Evolutionary conservation across 1,284 basidiomycete genomes (phyloP).

Genomic region (Leccinum pachyderme): DNA sequence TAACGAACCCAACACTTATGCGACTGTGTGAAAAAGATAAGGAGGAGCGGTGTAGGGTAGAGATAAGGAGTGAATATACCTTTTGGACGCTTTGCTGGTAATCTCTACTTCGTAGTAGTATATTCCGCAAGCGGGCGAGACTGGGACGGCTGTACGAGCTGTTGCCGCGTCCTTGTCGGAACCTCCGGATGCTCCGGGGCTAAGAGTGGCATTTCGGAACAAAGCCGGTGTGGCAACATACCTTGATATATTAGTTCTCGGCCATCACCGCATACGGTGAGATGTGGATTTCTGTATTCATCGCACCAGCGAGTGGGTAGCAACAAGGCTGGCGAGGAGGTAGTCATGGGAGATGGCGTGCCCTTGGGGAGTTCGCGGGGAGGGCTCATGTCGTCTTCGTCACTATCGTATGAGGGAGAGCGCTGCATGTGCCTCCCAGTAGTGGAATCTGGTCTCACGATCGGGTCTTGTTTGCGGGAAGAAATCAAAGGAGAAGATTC

Average conservation of each 20-base stretch:
- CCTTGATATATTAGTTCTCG: conserved; percentile 70
- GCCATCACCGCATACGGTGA: conserved; percentile 67
- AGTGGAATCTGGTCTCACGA: conserved; percentile 17
- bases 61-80: conserved; percentile 43
- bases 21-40: conserved; percentile 46
- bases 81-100: conserved; percentile 66
- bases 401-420: conserved; percentile 49
- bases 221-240: conserved; percentile 18
- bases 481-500: conserved; percentile 47
- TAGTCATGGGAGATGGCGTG: conserved; percentile 26
- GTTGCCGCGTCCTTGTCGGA: conserved; percentile 82
- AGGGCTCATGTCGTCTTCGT: conserved; percentile 60
- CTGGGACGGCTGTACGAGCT: conserved; percentile 69
- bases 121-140: conserved; percentile 82
- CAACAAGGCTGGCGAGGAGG: conserved; percentile 44
- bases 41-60: conserved; percentile 7
- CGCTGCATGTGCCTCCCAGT: conserved; percentile 24
- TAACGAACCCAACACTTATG: conserved; percentile 73
- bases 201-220: conserved; percentile 7
- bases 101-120: conserved; percentile 91
- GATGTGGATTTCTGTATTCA: conserved; percentile 53
- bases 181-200: conserved; percentile 45
- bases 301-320: conserved; percentile 82
- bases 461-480: conserved; percentile 38
- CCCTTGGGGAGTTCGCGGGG: conserved; percentile 37